Evolutionary conservation across 345 rosid species (phyloP).

Genomic region (Pistacia vera): DNA sequence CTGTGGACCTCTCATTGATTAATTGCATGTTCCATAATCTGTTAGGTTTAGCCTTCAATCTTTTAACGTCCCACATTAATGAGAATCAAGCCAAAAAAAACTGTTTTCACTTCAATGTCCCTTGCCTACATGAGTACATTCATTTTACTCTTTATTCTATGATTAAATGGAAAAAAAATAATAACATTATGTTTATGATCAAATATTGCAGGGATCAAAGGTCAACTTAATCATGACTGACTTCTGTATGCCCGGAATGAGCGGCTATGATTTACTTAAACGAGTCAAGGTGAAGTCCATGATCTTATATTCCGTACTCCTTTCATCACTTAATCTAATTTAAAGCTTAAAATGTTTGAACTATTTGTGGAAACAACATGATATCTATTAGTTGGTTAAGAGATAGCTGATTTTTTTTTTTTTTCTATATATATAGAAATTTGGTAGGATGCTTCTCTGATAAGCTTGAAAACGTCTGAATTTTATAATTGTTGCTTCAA

Average conservation of each 20-base stretch:
- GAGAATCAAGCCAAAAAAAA: no score
- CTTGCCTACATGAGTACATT: no score
- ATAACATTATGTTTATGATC: neutral
- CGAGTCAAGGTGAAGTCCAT: conserved; percentile 55
- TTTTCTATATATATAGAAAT: no score
- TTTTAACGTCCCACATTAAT: no score
- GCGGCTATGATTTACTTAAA: conserved; percentile 84
- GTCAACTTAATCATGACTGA: conserved; percentile 88
- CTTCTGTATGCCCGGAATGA: conserved; percentile 89
- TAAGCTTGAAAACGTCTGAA: no score
- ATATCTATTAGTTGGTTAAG: neutral
- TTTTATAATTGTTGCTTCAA: neutral
- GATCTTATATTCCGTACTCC: no score
- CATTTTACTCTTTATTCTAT: no score
- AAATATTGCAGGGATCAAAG: conserved; percentile 44
- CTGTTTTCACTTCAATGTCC: no score
- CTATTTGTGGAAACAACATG: neutral
- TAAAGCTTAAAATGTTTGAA: neutral
- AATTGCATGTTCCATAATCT: neutral
- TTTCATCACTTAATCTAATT: no score
- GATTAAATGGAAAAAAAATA: no score
- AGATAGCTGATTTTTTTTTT: neutral
- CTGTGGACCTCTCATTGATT: conserved; percentile 1
- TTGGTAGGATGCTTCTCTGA: no score
- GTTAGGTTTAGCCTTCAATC: neutral